phyloP scores from a whole-genome alignment of 2,329 filamentous ascomycete species.

The Periconia sp. region DNA sequence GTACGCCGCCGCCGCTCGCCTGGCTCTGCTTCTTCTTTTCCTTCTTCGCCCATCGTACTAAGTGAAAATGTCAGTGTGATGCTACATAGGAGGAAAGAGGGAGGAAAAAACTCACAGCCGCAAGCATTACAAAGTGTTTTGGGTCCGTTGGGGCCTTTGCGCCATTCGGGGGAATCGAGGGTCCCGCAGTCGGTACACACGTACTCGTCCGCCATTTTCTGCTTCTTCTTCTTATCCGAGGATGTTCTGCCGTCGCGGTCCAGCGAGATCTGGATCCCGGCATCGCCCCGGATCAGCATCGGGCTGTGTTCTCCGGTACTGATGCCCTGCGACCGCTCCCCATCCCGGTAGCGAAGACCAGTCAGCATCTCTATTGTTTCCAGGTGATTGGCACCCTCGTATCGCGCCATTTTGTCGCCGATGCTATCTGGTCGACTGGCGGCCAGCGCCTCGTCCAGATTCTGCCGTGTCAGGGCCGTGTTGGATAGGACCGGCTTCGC shows the following conservation, averaged over 20 bases:
- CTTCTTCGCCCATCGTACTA: constrained; percentile 65
- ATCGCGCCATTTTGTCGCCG: constrained; percentile 80
- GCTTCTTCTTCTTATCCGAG: constrained; percentile 82
- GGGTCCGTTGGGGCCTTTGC: constrained; percentile 87
- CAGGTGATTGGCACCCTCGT: constrained; percentile 71
- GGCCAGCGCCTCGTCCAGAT: constrained; percentile 71
- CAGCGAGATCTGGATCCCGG: constrained; percentile 78
- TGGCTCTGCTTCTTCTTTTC: constrained; percentile 67
- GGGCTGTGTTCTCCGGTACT: constrained; percentile 83
- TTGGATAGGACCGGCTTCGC: constrained; percentile 66
- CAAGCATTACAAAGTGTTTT: constrained; percentile 97
- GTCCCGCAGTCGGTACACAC: constrained; percentile 96
- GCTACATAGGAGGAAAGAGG: not conserved
- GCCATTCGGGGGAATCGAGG: constrained; percentile 91
- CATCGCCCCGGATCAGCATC: constrained; percentile 80
- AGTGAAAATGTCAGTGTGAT: constrained; percentile 15
- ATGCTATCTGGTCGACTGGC: constrained; percentile 72
- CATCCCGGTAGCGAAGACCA: constrained; percentile 82
- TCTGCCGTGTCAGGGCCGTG: constrained; percentile 73
- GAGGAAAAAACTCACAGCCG: constrained; percentile 61
- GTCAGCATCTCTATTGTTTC: constrained; percentile 94
- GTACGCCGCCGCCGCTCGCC: constrained; percentile 6
- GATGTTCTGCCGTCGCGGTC: constrained; percentile 70
- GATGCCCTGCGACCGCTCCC: constrained; percentile 84
- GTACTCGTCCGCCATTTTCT: constrained; percentile 82